Evolutionary conservation across 352 stramenopile genomes (phyloP), one percentile per base, ranked within the genome.

Genomic region (Phytophthora brassicae): DNA sequence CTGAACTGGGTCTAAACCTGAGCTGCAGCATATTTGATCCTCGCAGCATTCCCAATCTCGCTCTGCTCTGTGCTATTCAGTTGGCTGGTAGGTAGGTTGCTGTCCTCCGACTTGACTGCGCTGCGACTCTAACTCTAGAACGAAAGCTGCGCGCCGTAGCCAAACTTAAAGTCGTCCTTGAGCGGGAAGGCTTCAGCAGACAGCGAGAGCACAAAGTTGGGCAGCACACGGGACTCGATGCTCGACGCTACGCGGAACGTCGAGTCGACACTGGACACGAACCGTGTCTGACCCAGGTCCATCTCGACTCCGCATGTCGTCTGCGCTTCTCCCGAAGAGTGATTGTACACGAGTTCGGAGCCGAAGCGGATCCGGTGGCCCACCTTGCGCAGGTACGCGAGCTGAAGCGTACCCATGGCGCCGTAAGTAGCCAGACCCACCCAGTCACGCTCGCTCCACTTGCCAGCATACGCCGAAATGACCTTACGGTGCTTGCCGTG

Each of bases 101-200:
- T 70, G 43, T 73, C 53, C 44, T 62, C 50, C 55, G 33, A 57
- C 50, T 72, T 24, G 70, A 22, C 56, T 63, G 58, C 52, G 42
- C 19, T 64, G 60, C 45, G 33, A 60, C 39, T 68, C 36, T 70
- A 61, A 62, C 56, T 81, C 74, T 92, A 92, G 72, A 92, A 92
- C 57, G 83, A 89, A 82, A 95, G 84, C 77, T 95, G 84, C 56
- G 86, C 84, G 60, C 88, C 88, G 66, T 96, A 96, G 68, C 88
- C 88, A 80, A 96, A 95, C 72, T 94, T 94, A 72, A 95, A 92
- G 59, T 93, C 88, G 67, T 95, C 85, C 75, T 94, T 94, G 45
- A 83, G 77, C 29, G 88, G 88, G 60, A 85, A 93, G 46, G 81
- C 85, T 63, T 95, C 88, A 50, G 86, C 86, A 33, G 88, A 92